Base-by-base conservation (phyloP, 73 alveolate species). In the Loxodes magnus region DNA sequence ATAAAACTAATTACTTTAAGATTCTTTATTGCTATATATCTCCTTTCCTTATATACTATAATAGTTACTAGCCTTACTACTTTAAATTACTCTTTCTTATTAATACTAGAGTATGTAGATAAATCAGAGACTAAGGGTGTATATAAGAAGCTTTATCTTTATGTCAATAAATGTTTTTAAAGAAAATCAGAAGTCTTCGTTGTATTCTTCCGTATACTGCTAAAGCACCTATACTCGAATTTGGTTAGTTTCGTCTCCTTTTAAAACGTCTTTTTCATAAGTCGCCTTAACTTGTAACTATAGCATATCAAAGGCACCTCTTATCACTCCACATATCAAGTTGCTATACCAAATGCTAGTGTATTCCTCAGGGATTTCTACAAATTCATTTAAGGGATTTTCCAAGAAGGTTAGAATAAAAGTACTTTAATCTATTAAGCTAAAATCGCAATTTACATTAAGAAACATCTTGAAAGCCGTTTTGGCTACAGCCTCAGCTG, bases 341-440 rank as follows among this genome's bases (percentile, higher is more conserved):
- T 83, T 83, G 28, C 84, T 66, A 49, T 79, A 84, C 89, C 92
- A 72, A 10, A 84, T 71, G 7, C 73, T 72, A 33, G 64, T 46
- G 51, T 77, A 71, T 38, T 67, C 64, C 28, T 67, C 77, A 5
- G 89, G 88, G 23, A 84, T 42, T 43, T 68, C 76, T 14, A 84
- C 96, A 60, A 67, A 84, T 36, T 84, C 92, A 26, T 84, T 70
- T 7, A 84, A 52, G 23, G 96, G 96, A 52, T 84, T 84, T 30
- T 79, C 87, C 51, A 51, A 49, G 46, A 84, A 52, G 15, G 55
- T 43, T 27, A 84, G 56, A 28, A 62, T 51, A 49, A 79, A 84
- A 35, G 72, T 83, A 12, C 73, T 73, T 9, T 59, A 62, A 20
- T 74, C 84, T 43, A 46, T 73, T 33, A 59, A 48, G 48, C 68